Evolutionary conservation across 768 basidiomycete genomes (phyloP).

Genomic region (Boletus subparvulus): DNA sequence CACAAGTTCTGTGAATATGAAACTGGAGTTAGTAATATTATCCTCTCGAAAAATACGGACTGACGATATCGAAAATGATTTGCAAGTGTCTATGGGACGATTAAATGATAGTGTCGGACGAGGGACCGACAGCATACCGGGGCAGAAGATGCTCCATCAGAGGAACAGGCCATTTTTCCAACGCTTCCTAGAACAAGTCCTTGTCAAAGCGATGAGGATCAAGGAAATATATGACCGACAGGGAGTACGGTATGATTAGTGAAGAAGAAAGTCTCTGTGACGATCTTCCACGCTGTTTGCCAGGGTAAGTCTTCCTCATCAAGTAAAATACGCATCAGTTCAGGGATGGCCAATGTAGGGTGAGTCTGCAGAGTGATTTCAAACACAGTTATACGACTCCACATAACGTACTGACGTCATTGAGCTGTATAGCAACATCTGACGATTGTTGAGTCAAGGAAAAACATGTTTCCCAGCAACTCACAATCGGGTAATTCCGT

Average conservation of each 20-base stretch:
- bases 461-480: constrained; percentile 18
- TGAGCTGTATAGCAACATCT: constrained; percentile 94
- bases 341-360: constrained; percentile 92
- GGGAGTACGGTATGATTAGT: constrained; percentile 95
- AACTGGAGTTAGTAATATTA: constrained; percentile 15
- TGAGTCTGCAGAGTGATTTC: constrained; percentile 62
- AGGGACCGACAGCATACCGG: constrained; percentile 40
- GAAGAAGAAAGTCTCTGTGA: constrained; percentile 90
- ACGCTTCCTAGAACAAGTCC: constrained; percentile 54
- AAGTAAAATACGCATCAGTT: constrained; percentile 87
- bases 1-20: constrained; percentile 37
- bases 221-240: constrained; percentile 40
- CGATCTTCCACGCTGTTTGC: constrained; percentile 85
- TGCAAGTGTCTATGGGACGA: constrained; percentile 67
- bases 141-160: constrained; percentile 84
- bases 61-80: constrained; percentile 87
- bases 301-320: constrained; percentile 91
- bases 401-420: constrained; percentile 57
- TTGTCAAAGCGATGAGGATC: neutral
- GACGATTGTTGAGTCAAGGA: constrained; percentile 3
- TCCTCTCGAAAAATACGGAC: constrained; percentile 24
- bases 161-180: constrained; percentile 92
- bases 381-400: neutral
- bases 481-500: constrained; percentile 79
- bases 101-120: neutral